These are phyloP conservation scores for Trametes gibbosa DNA, from an alignment of 768 basidiomycete species.

Conservation along the genomic window DNA sequence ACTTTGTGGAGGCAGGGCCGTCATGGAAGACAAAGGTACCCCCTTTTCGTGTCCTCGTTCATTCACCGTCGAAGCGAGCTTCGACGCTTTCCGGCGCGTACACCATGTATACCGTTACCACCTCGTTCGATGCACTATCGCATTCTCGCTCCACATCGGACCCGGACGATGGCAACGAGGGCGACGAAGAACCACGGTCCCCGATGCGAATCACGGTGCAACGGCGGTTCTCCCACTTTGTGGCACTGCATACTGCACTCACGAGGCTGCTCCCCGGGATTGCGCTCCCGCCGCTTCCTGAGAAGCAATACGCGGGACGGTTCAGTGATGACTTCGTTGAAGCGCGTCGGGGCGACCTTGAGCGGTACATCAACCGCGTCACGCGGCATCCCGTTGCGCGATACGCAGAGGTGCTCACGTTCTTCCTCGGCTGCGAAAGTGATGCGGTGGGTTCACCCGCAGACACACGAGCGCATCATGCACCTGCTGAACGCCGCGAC, in stretches of 20 bases:
- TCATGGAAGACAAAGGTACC: conserved; percentile 75
- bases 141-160: conserved; percentile 11
- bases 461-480: conserved; percentile 2
- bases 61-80: conserved; percentile 75
- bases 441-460: conserved; percentile 53
- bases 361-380: conserved; percentile 69
- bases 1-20: conserved; percentile 69
- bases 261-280: conserved; percentile 69
- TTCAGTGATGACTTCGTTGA: conserved; percentile 84
- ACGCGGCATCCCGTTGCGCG: conserved; percentile 75
- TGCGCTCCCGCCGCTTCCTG: conserved; percentile 77
- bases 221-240: conserved; percentile 84
- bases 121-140: conserved; percentile 50
- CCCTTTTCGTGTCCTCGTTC: conserved; percentile 69
- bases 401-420: conserved; percentile 75
- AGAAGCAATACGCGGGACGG: conserved; percentile 80
- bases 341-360: conserved; percentile 75
- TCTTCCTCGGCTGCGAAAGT: conserved; percentile 75
- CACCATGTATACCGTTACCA: conserved; percentile 74
- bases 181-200: conserved; percentile 26
- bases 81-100: conserved; percentile 68
- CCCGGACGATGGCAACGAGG: conserved; percentile 2
- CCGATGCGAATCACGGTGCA: conserved; percentile 68
- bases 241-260: conserved; percentile 70
- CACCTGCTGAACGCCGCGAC: not conserved